Evolutionary conservation across 495 filamentous ascomycete species (phyloP).

Genomic region (Aspergillus ostianus): DNA sequence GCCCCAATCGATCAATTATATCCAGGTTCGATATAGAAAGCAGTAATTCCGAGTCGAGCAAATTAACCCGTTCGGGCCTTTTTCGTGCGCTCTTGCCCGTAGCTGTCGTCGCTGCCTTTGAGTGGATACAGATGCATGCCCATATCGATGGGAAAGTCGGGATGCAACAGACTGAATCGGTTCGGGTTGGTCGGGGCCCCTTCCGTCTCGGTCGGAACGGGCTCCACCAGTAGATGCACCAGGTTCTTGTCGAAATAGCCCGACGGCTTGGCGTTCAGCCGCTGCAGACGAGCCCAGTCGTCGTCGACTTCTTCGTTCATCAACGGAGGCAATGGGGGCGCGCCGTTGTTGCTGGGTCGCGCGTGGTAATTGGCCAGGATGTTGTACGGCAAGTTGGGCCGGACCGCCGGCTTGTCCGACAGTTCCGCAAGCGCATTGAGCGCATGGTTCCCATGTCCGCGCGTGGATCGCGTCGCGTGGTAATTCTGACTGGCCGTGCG

Average conservation of each 20-base stretch:
- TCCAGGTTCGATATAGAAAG: neutral
- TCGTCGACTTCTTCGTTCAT: slow-evolving; percentile 57
- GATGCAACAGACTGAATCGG: slow-evolving; percentile 38
- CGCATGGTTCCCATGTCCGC: slow-evolving; percentile 54
- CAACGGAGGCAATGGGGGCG: slow-evolving; percentile 51
- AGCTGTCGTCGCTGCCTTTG: slow-evolving; percentile 9
- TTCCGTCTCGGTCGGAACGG: slow-evolving; percentile 29
- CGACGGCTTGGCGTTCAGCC: slow-evolving; percentile 32
- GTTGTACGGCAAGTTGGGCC: slow-evolving; percentile 63
- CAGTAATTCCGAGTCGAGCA: neutral
- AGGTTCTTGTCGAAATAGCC: slow-evolving; percentile 41
- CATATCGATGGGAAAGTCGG: slow-evolving; percentile 39
- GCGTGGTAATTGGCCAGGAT: slow-evolving; percentile 50
- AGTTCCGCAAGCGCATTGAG: slow-evolving; percentile 61
- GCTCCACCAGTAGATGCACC: slow-evolving; percentile 36
- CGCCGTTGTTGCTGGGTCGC: slow-evolving; percentile 40
- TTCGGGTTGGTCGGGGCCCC: slow-evolving; percentile 35
- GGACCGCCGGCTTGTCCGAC: slow-evolving; percentile 61
- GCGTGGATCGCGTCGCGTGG: slow-evolving; percentile 71
- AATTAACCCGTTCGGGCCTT: slow-evolving; percentile 14
- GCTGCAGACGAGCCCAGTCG: slow-evolving; percentile 59
- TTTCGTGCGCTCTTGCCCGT: slow-evolving; percentile 18
- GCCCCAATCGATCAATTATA: neutral
- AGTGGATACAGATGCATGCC: slow-evolving; percentile 39
- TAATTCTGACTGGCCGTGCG: slow-evolving; percentile 62